These are phyloP conservation scores for Apiosordaria backusii DNA, from an alignment of 495 filamentous ascomycete species.

Conservation along the genomic window DNA sequence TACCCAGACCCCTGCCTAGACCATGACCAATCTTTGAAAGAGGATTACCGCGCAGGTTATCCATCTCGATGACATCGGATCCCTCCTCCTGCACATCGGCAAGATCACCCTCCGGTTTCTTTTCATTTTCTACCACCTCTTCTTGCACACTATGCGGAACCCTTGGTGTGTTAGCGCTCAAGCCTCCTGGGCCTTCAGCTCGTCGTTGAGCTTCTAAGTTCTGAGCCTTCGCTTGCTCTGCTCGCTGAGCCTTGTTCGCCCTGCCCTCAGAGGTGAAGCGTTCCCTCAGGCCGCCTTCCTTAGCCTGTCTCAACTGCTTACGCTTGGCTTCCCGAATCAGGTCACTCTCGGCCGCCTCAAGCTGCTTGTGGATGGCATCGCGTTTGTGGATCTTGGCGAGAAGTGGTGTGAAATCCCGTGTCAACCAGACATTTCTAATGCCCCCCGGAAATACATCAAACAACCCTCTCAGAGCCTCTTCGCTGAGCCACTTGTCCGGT, in stretches of 20 bases:
- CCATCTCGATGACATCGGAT: slow-evolving; percentile 9
- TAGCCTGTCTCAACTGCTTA: slow-evolving; percentile 66
- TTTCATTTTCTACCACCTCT: slow-evolving; percentile 51
- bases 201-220: slow-evolving; percentile 58
- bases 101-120: slow-evolving; percentile 21
- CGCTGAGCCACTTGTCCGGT: slow-evolving; percentile 79
- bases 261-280: slow-evolving; percentile 46
- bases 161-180: slow-evolving; percentile 78
- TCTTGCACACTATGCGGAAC: slow-evolving; percentile 69
- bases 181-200: slow-evolving; percentile 61
- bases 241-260: slow-evolving; percentile 37
- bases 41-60: slow-evolving; percentile 2
- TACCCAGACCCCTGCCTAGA: slow-evolving; percentile 38
- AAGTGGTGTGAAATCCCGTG: slow-evolving; percentile 83
- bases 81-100: slow-evolving; percentile 33
- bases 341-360: slow-evolving; percentile 82
- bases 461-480: slow-evolving; percentile 74
- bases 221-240: slow-evolving; percentile 42
- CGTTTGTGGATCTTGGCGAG: slow-evolving; percentile 80
- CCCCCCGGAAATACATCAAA: slow-evolving; percentile 97
- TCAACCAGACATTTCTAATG: slow-evolving; percentile 94
- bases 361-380: slow-evolving; percentile 61
- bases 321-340: slow-evolving; percentile 76
- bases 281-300: slow-evolving; percentile 53
- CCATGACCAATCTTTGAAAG: slow-evolving; percentile 37